Conservation (phyloP, 2,329 filamentous ascomycete species). For the Xenosphaeropsis pyriputrescens region DNA sequence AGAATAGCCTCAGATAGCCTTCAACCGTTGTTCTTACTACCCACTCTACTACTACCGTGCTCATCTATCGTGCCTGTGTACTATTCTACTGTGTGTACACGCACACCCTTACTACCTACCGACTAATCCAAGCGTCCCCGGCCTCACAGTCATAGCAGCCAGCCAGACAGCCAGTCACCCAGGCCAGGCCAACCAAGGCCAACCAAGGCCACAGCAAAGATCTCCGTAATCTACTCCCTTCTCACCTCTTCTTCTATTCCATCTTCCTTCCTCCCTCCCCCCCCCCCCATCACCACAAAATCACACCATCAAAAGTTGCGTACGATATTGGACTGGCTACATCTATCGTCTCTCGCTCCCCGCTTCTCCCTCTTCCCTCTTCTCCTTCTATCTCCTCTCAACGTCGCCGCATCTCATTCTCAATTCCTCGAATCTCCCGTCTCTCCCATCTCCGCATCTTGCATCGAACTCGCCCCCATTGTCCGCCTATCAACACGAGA, state of each 20-base stretch:
- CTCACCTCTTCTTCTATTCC: conserved; percentile 1
- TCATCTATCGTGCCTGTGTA: no score
- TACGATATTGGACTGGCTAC: conserved; percentile 13
- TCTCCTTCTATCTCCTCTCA: conserved; percentile 5
- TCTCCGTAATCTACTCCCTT: conserved; percentile 4
- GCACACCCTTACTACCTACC: no score
- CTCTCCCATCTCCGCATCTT: conserved; percentile 6
- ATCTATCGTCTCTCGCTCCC: conserved; percentile 12
- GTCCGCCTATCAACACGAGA: background rate
- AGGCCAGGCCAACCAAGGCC: no score
- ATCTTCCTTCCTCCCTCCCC: background rate
- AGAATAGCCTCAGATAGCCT: no score
- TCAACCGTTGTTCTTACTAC: conserved; percentile 2
- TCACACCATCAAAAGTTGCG: conserved; percentile 2
- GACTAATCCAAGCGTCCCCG: no score
- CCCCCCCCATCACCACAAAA: background rate
- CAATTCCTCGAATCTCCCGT: conserved; percentile 4
- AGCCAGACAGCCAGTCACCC: no score
- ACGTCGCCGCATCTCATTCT: conserved; percentile 5
- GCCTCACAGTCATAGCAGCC: no score
- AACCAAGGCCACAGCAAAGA: no score
- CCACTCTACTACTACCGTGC: conserved; percentile 1
- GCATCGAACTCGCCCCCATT: background rate
- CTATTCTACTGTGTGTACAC: no score
- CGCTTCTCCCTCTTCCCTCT: background rate